These are phyloP conservation scores for Coemansia sp. DNA, from an alignment of 192 early-diverging fungal species.

Conservation along the genomic window DNA sequence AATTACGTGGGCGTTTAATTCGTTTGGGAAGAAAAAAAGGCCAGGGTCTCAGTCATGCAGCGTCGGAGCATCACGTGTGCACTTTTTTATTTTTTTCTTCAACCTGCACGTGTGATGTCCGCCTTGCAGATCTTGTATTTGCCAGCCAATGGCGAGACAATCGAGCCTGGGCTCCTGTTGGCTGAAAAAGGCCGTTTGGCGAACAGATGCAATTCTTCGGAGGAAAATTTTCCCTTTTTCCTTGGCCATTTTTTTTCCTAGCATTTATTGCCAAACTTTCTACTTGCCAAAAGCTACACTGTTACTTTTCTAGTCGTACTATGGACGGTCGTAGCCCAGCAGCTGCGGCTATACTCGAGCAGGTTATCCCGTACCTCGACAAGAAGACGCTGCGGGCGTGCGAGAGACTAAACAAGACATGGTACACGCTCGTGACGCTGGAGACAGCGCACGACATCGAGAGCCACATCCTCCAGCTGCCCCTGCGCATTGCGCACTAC, in stretches of 20 bases:
- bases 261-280: neutral
- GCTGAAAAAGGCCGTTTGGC: conserved; percentile 23
- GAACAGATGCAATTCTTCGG: neutral
- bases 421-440: conserved; percentile 32
- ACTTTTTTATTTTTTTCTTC: neutral
- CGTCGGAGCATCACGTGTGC: neutral
- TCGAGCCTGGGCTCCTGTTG: conserved; percentile 28
- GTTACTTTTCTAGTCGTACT: neutral
- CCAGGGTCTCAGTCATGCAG: no score
- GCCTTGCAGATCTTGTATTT: neutral
- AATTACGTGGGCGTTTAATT: no score
- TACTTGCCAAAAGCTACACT: neutral
- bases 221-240: neutral
- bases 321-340: conserved; percentile 48
- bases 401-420: conserved; percentile 38
- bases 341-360: conserved; percentile 36
- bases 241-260: neutral
- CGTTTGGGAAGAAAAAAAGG: no score
- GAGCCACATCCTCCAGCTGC: conserved; percentile 40
- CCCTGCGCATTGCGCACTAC: conserved; percentile 42
- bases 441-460: conserved; percentile 40
- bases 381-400: conserved; percentile 22
- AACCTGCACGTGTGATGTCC: neutral
- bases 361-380: conserved; percentile 33
- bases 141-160: conserved; percentile 29